A percentile compares a stretch with the other conserved stretches of the same genome.
Conservation (phyloP, 2,329 filamentous ascomycete species). For the Fusarium sp. region DNA sequence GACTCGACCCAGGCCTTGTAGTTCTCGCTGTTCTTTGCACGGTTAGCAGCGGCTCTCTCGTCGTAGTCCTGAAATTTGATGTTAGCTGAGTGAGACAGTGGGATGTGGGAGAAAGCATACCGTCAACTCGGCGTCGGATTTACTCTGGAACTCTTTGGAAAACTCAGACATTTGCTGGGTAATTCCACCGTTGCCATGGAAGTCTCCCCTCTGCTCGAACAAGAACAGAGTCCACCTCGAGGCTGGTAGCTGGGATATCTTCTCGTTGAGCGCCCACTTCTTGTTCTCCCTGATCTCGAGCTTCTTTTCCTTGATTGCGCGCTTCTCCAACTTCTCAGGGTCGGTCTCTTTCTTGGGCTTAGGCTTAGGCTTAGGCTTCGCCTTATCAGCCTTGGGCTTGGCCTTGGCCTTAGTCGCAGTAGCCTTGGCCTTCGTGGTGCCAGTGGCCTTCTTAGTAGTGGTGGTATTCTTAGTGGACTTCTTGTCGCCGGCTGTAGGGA, state of each 20-base stretch:
- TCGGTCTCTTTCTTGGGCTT: conserved; percentile 55
- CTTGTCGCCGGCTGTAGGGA: conserved; percentile 44
- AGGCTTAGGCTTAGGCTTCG: conserved; percentile 49
- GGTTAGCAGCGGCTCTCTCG: conserved; percentile 58
- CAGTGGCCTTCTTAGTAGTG: conserved; percentile 37
- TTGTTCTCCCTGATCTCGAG: conserved; percentile 56
- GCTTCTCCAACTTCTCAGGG: conserved; percentile 54
- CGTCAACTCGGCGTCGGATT: conserved; percentile 60
- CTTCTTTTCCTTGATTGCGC: conserved; percentile 52
- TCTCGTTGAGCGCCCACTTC: conserved; percentile 59
- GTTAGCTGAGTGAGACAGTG: conserved; percentile 9
- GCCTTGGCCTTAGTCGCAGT: conserved; percentile 51
- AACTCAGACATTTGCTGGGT: conserved; percentile 49
- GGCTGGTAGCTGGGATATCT: conserved; percentile 55
- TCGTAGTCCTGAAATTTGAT: conserved; percentile 50
- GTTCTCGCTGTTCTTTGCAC: conserved; percentile 56
- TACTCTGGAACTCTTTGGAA: conserved; percentile 55
- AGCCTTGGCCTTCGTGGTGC: conserved; percentile 43
- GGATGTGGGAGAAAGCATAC: conserved; percentile 54
- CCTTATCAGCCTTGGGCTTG: conserved; percentile 46
- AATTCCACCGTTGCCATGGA: conserved; percentile 25
- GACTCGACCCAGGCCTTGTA: conserved; percentile 66
- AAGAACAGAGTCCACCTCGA: conserved; percentile 59
- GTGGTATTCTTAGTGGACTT: conserved; percentile 42
- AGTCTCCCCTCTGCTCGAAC: conserved; percentile 49